These are phyloP conservation scores for Penicillium sp. DNA, from an alignment of 2,329 filamentous ascomycete genomes.

Conservation along the genomic window DNA sequence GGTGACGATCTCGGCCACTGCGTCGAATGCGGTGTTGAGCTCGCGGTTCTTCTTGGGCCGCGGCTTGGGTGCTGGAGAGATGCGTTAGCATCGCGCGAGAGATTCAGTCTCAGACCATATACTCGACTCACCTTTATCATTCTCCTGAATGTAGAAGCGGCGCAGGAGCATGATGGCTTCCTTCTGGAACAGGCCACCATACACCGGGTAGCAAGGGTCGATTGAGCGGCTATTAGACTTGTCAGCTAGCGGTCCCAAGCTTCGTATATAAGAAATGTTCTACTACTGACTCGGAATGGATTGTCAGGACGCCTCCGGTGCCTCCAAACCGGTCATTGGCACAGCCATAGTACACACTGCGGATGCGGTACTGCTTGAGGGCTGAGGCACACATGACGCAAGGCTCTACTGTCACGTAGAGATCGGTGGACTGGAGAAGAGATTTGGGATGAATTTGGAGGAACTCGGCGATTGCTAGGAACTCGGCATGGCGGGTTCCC, in stretches of 20 bases:
- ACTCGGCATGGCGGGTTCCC: slow-evolving; percentile 93
- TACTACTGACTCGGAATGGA: slow-evolving; percentile 66
- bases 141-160: slow-evolving; percentile 97
- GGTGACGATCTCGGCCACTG: slow-evolving; percentile 3
- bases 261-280: not conserved
- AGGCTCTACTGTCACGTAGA: slow-evolving; percentile 97
- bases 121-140: slow-evolving; percentile 72
- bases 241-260: not conserved
- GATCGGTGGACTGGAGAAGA: slow-evolving; percentile 70
- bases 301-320: slow-evolving; percentile 86
- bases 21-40: slow-evolving; percentile 60
- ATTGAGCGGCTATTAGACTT: slow-evolving; percentile 61
- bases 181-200: slow-evolving; percentile 84
- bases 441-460: slow-evolving; percentile 65
- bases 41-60: slow-evolving; percentile 65
- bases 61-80: slow-evolving; percentile 58
- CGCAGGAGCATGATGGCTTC: slow-evolving; percentile 91
- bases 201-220: slow-evolving; percentile 76
- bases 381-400: slow-evolving; percentile 99
- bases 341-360: slow-evolving; percentile 91
- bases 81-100: not conserved
- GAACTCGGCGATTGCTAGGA: slow-evolving; percentile 76
- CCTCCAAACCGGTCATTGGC: slow-evolving; percentile 97
- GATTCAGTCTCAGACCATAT: not conserved
- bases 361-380: slow-evolving; percentile 82